Evolutionary conservation across 202 grass and related monocot species (phyloP).

Genomic region (Digitaria exilis): DNA sequence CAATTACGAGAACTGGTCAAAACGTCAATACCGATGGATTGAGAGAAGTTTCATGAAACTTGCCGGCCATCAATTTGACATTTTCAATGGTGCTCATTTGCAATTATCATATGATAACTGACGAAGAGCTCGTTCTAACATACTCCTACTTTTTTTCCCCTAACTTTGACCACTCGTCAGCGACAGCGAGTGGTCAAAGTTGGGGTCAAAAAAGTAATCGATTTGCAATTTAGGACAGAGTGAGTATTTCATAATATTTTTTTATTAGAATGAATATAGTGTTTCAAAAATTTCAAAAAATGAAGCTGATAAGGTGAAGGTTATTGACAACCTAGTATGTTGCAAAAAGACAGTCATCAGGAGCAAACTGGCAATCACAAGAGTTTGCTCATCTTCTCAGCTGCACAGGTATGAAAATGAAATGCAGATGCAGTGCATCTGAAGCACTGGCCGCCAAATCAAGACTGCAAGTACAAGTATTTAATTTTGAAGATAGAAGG

Average conservation of each 20-base stretch:
- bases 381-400: neutral
- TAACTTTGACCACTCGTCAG: too few species aligned
- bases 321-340: neutral
- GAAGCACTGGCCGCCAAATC: slow-evolving; percentile 4
- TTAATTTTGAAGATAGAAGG: slow-evolving; percentile 37
- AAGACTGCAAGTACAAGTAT: slow-evolving; percentile 8
- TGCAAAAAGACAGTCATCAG: neutral
- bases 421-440: slow-evolving; percentile 40
- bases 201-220: too few species aligned
- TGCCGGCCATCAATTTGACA: slow-evolving; percentile 3
- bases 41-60: neutral
- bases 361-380: neutral
- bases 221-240: too few species aligned
- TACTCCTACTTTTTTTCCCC: too few species aligned
- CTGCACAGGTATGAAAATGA: neutral
- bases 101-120: neutral
- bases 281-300: too few species aligned
- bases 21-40: slow-evolving; percentile 10
- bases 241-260: too few species aligned
- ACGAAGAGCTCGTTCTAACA: too few species aligned
- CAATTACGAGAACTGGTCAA: neutral
- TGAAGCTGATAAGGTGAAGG: neutral
- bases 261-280: too few species aligned
- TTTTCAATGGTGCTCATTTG: neutral
- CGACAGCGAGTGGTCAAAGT: too few species aligned